Evolutionary conservation across 306 rosid genomes (phyloP).

Genomic region (Cicer bijugum): DNA sequence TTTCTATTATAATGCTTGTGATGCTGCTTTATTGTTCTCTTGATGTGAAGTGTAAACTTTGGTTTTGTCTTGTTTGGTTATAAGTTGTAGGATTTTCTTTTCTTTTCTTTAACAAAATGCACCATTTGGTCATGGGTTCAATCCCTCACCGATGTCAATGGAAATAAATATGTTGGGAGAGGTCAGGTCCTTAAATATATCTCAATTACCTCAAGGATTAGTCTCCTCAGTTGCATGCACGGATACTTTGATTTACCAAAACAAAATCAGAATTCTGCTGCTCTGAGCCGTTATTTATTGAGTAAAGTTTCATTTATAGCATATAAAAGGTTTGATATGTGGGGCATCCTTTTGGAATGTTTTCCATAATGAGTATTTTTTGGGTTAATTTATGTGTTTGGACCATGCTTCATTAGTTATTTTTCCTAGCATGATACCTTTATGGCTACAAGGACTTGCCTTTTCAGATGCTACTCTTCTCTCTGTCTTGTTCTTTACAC

Average conservation of each 20-base stretch:
- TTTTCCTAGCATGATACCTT: conserved; percentile 1
- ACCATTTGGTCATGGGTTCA: too few relatives aligned
- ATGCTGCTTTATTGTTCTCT: conserved; percentile 33
- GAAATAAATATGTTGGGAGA: too few relatives aligned
- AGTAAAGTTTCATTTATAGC: conserved; percentile 23
- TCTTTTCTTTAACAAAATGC: neutral
- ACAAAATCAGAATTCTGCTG: neutral
- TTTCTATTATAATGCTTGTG: conserved; percentile 23
- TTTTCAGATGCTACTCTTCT: conserved; percentile 16
- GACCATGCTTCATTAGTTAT: conserved; percentile 1
- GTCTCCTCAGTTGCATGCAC: too few relatives aligned
- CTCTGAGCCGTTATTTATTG: conserved; percentile 20
- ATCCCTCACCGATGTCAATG: too few relatives aligned
- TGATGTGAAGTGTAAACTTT: conserved; percentile 25
- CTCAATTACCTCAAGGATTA: too few relatives aligned
- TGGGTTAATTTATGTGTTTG: neutral
- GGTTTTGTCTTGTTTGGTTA: conserved; percentile 20
- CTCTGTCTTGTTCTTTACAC: neutral
- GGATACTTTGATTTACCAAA: too few relatives aligned
- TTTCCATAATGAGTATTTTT: neutral
- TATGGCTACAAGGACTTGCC: neutral
- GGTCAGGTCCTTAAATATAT: too few relatives aligned
- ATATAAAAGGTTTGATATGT: conserved; percentile 5
- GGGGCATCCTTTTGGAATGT: neutral
- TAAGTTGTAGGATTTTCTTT: neutral